A percentile compares a stretch with the other conserved stretches of the same genome.
These are phyloP conservation scores for Russula sp. DNA, from an alignment of 768 basidiomycete genomes.

Conservation along the genomic window DNA sequence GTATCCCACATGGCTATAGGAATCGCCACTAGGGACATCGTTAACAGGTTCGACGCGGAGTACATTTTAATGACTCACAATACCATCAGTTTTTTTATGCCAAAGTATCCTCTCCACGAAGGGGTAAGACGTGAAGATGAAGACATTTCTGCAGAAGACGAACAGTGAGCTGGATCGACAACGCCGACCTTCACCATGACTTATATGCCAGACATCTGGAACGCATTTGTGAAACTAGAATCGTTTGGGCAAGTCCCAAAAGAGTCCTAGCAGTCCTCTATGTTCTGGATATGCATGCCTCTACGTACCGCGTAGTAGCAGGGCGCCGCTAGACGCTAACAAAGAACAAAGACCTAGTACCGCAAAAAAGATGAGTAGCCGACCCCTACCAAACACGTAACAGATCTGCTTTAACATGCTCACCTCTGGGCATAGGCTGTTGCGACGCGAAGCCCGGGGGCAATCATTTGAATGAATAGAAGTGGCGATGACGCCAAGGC, in stretches of 20 bases:
- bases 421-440: not conserved
- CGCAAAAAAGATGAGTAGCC: too few relatives aligned
- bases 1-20: conserved; percentile 20
- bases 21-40: conserved; percentile 13
- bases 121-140: conserved; percentile 17
- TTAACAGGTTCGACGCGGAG: not conserved
- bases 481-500: not conserved
- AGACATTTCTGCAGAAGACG: conserved; percentile 7
- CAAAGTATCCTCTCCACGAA: conserved; percentile 17
- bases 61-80: conserved; percentile 13
- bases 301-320: too few relatives aligned
- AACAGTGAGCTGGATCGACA: not conserved
- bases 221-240: too few relatives aligned
- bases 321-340: too few relatives aligned
- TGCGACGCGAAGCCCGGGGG: not conserved
- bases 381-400: too few relatives aligned
- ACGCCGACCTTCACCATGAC: not conserved
- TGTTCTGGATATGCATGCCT: too few relatives aligned
- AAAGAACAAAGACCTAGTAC: too few relatives aligned
- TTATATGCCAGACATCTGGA: not conserved
- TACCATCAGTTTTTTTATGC: conserved; percentile 16
- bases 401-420: too few relatives aligned
- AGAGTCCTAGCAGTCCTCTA: not conserved
- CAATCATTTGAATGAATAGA: too few relatives aligned
- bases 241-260: too few relatives aligned